A percentile compares a stretch with the other conserved stretches of the same genome.
Evolutionary conservation across 257 asterid genomes (phyloP).

Genomic region (Plantago major): DNA sequence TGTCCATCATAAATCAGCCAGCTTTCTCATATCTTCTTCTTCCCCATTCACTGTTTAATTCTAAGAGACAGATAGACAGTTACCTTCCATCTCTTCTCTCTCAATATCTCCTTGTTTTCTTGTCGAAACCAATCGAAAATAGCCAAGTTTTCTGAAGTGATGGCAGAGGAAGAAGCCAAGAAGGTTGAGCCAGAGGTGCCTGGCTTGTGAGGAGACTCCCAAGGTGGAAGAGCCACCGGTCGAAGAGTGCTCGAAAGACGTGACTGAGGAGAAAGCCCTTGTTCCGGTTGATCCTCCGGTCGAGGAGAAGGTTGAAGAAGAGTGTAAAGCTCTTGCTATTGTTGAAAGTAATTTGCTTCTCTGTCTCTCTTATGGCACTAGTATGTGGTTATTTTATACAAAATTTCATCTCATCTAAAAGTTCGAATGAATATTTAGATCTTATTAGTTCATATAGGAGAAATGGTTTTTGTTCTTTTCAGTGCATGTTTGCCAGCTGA

Average conservation of each 20-base stretch:
- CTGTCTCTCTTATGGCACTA: not conserved
- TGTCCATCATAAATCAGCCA: too few species aligned
- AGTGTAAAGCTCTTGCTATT: constrained; percentile 52
- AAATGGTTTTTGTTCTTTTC: too few species aligned
- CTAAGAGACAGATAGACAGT: too few species aligned
- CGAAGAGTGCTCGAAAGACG: constrained; percentile 44
- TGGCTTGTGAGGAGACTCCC: constrained; percentile 19
- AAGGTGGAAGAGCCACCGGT: constrained; percentile 20
- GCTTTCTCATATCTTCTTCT: too few species aligned
- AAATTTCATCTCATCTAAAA: not conserved
- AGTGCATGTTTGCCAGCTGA: too few species aligned
- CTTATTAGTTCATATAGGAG: too few species aligned
- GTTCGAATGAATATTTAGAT: not conserved
- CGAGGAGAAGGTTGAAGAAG: constrained; percentile 57
- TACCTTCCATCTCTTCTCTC: too few species aligned
- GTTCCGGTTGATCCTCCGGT: constrained; percentile 26
- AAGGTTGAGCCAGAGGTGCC: constrained; percentile 37
- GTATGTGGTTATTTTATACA: not conserved
- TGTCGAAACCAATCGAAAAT: not conserved
- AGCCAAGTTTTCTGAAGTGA: constrained; percentile 29
- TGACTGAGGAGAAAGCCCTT: constrained; percentile 65
- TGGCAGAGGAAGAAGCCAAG: constrained; percentile 59
- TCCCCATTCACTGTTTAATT: too few species aligned
- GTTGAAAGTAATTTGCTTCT: constrained; percentile 44
- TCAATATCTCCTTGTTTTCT: too few species aligned